Base-by-base conservation (phyloP, 2,329 filamentous ascomycete genomes). In the Aspergillus quadricinctus region DNA sequence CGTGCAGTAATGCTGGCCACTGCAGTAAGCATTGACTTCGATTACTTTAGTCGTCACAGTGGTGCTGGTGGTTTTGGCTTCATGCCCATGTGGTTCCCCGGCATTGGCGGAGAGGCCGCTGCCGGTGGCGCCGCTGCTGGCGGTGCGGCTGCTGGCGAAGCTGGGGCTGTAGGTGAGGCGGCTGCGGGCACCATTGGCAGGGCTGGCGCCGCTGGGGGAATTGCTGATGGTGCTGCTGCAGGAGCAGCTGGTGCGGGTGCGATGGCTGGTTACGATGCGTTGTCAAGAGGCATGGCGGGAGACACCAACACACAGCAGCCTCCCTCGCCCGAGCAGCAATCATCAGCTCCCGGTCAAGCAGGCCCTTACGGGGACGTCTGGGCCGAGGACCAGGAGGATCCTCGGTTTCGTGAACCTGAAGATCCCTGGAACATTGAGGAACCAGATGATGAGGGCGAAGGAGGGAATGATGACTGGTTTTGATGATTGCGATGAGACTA, bases 1-100 rank as follows among this genome's bases (percentile, higher is more conserved):
- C 78, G 85, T 53, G 85, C 85, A 2, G 79, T 87, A 27, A 87
- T 87, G 84, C 77, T 88, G 8, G 84, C 85, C 9, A 86, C 84
- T 0, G 85, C 85, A 6, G 84, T 87, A 11, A 83, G 78, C 55
- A 79, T 87, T 49, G 85, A 88, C 64, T 87, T 87, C 57, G 85
- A 88, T 66, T 88, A 87, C 69, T 88, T 88, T 72, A 86, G 83
- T 56, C 77, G 83, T 1, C 82, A 86, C 59, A 84, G 81, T 53
- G 69, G 74, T 19, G 67, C 73, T 2, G 77, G 77, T 9, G 72
- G 78, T 17, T 68, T 78, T 46, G 75, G 80, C 1, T 77, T 79
- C 41, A 77, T 86, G 66, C 83, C 83, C 0, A 65, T 85, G 50
- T 80, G 78, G 72, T 74, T 82, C 57, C 78, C 78, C 1, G 75